Percentiles rank a stretch among this genome's conserved stretches.
Conservation (phyloP, 306 rosid genomes). For the Casuarina glauca region DNA sequence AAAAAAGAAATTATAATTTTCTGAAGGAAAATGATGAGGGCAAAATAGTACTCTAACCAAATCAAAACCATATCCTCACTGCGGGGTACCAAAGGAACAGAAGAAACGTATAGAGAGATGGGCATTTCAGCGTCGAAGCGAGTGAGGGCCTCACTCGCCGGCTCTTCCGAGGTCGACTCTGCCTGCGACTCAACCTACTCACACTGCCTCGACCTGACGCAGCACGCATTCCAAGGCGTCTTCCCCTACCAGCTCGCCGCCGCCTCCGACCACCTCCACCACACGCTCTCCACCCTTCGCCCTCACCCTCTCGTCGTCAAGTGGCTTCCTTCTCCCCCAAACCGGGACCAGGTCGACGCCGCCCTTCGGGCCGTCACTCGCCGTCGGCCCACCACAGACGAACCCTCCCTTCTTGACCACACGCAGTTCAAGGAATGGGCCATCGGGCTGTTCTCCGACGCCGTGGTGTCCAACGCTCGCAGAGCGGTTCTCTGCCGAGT, state of each 20-base stretch:
- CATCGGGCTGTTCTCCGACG: constrained; percentile 49
- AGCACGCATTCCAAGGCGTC: constrained; percentile 62
- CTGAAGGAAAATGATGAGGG: background rate
- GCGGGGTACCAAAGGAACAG: background rate
- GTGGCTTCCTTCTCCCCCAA: constrained; percentile 67
- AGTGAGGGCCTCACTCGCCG: constrained; percentile 38
- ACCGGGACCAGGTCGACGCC: constrained; percentile 59
- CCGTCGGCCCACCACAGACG: constrained; percentile 1
- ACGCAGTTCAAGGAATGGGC: constrained; percentile 69
- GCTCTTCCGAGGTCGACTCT: constrained; percentile 57
- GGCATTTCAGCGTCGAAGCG: constrained; percentile 68
- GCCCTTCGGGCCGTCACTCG: constrained; percentile 46
- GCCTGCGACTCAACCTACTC: constrained; percentile 61
- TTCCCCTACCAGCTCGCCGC: constrained; percentile 71
- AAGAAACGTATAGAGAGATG: constrained; percentile 29
- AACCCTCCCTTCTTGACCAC: constrained; percentile 27
- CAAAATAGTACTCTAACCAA: background rate
- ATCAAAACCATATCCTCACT: background rate
- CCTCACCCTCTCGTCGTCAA: constrained; percentile 50
- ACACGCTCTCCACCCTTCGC: constrained; percentile 28
- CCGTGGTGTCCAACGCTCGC: constrained; percentile 45
- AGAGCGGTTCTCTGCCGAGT: constrained; percentile 52
- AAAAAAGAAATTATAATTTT: too few relatives aligned
- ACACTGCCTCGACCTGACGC: constrained; percentile 62
- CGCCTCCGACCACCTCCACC: constrained; percentile 68